Percentiles rank a stretch among this genome's conserved stretches.
phyloP scores from a whole-genome alignment of 2,329 filamentous ascomycete species.

The Curvularia verruculosa region DNA sequence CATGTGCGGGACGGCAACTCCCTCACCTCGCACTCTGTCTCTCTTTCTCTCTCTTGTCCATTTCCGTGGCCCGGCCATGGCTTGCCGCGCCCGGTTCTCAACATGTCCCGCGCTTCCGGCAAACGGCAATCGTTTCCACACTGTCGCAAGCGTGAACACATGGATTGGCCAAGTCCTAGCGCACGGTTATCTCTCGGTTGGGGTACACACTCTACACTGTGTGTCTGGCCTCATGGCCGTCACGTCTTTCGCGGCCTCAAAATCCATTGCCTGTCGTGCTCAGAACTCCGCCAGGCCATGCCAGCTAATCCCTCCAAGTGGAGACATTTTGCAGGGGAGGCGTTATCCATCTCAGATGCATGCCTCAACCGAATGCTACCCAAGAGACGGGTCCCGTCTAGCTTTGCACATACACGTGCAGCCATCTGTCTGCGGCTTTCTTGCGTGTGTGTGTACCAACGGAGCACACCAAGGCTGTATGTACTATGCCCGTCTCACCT shows the following conservation, averaged over 20 bases:
- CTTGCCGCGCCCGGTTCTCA: slow-evolving; percentile 7
- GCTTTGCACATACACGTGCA: slow-evolving; percentile 13
- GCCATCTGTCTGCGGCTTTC: slow-evolving; percentile 11
- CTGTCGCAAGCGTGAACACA: slow-evolving; percentile 4
- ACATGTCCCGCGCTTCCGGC: slow-evolving; percentile 9
- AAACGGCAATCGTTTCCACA: slow-evolving; percentile 17
- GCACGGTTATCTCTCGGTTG: slow-evolving; percentile 23
- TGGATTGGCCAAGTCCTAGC: slow-evolving; percentile 39
- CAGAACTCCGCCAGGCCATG: slow-evolving; percentile 9
- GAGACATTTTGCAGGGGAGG: slow-evolving; percentile 3
- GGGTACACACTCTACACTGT: slow-evolving; percentile 8
- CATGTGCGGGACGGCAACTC: slow-evolving; percentile 18
- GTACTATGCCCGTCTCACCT: slow-evolving; percentile 22
- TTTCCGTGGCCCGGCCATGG: slow-evolving; percentile 5
- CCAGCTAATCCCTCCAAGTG: slow-evolving; percentile 10
- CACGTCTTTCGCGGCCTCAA: slow-evolving; percentile 21
- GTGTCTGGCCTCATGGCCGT: slow-evolving; percentile 20
- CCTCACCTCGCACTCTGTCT: slow-evolving; percentile 9
- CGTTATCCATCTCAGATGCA: slow-evolving; percentile 7
- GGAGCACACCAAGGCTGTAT: slow-evolving; percentile 15
- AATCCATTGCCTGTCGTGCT: slow-evolving; percentile 3
- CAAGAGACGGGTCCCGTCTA: slow-evolving; percentile 13
- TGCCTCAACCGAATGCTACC: slow-evolving; percentile 18
- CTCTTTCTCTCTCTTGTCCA: slow-evolving; percentile 11
- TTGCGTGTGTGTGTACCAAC: slow-evolving; percentile 9